Base-by-base conservation (phyloP, 805 yeast species). In the Myxozyma geophila region DNA sequence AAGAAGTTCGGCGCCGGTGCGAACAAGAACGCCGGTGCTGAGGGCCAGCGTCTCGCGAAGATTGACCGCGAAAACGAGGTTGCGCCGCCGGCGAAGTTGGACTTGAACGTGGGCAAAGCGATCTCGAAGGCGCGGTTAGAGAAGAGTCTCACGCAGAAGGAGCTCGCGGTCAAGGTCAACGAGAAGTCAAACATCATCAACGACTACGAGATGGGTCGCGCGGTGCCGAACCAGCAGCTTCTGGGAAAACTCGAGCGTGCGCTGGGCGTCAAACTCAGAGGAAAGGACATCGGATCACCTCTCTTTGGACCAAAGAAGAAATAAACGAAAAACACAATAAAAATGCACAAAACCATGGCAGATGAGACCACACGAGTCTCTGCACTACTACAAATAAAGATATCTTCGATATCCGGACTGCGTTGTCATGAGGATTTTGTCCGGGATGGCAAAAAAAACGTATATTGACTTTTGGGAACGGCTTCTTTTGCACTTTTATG, bases 151-250 rank as follows among this genome's bases (percentile, higher is more conserved):
- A 88, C 98, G 9, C 99, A 95, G 79, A 95, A 95, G 83, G 99
- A 95, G 72, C 83, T 95, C 73, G 99, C 99, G 72, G 91, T 97
- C 62, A 89, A 88, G 77, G 84, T 93, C 74, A 93, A 92, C 76
- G 99, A 95, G 80, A 95, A 95, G 82, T 97, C 98, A 66, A 91
- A 87, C 70, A 89, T 95, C 66, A 87, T 95, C 74, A 92, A 91
- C 78, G 99, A 95, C 75, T 95, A 95, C 78, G 99, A 95, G 81
- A 90, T 96, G 61, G 98, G 97, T 64, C 87, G 96, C 75, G 99
- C 97, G 51, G 85, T 89, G 70, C 99, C 99, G 63, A 92, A 90
- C 81, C 99, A 95, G 81, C 98, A 92, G 79, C 78, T 95, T 58
- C 83, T 95, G 73, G 92, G 88, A 60, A 95, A 95, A 81, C 79